Conservation (phyloP, 768 basidiomycete species). For the Lentinus brumalis region DNA sequence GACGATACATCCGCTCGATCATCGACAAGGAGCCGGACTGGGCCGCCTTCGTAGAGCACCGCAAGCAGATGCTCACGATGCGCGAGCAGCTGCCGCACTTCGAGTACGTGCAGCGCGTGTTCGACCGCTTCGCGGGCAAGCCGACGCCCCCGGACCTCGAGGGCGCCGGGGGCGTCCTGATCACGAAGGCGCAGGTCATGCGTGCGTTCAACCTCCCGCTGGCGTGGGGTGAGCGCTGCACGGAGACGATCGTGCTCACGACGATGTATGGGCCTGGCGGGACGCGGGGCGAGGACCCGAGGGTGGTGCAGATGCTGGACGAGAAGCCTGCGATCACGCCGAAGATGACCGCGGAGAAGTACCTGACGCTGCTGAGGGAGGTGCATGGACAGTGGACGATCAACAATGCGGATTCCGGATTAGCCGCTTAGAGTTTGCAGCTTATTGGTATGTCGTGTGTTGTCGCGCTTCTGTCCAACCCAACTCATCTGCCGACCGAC, state of each 20-base stretch:
- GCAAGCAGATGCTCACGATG: conserved; percentile 30
- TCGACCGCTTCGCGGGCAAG: conserved; percentile 47
- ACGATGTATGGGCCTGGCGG: conserved; percentile 60
- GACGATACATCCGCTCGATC: conserved; percentile 43
- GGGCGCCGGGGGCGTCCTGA: conserved; percentile 35
- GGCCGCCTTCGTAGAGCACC: conserved; percentile 47
- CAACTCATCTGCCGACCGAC: too few relatives aligned
- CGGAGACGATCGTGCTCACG: conserved; percentile 53
- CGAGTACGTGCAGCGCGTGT: conserved; percentile 50
- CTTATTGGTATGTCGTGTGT: too few relatives aligned
- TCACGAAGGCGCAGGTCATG: conserved; percentile 58
- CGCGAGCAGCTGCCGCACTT: conserved; percentile 44
- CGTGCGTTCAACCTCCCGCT: conserved; percentile 49
- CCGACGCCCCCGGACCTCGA: conserved; percentile 44
- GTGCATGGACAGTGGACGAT: conserved; percentile 49
- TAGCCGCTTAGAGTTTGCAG: not conserved
- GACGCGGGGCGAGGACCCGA: conserved; percentile 46
- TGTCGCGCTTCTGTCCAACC: too few relatives aligned
- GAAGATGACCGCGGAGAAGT: conserved; percentile 49
- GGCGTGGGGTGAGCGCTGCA: conserved; percentile 48
- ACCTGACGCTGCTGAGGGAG: conserved; percentile 50
- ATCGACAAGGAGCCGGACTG: conserved; percentile 49
- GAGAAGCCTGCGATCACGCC: conserved; percentile 45
- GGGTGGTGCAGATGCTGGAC: conserved; percentile 52
- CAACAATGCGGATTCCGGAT: conserved; percentile 28